Base-by-base conservation (phyloP, 768 basidiomycete species). In the Auriscalpium vulgare region DNA sequence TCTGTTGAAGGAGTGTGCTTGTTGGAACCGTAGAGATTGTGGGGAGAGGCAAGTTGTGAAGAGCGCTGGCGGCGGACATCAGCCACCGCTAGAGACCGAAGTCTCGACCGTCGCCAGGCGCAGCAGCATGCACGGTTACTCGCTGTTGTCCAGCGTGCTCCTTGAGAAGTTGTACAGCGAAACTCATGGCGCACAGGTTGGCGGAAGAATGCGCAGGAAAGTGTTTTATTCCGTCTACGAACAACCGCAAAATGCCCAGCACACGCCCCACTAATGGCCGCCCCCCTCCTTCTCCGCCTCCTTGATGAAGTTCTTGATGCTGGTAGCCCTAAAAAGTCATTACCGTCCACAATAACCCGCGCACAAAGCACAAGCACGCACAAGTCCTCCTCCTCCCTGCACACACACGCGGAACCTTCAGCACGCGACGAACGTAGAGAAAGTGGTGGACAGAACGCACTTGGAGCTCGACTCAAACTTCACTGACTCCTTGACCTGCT, bases 371-470 rank as follows among this genome's bases (percentile, higher is more conserved):
- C 37, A 43, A 44, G 62, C 68, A 82, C 81, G 70, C 74, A 92
- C 90, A 92, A 92, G 61, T 84, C 76, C 67, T 89, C 90, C 68
- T 93, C 91, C 69, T 92, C 88, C 59, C 88, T 91, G 64, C 17
- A 67, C 38, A 11, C 37, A 14, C 44, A 49, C 40, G 34, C 19
- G 23, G 51, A 37, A 56, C 58, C 50, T 52, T 50, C 35, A 50
- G 19, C 48, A 53, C 35, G 29, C 46, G 34, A 35, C 46, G 43
- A 37, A 61, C 49, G 17, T 16, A 54, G 17, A 43, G 21, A 34
- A 47, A 19, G 19, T 37, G 51, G 17, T 11, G 19, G 23, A 48
- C 43, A 29, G 16, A 45, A 46, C 85, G 67, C 68, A 87, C 89
- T 78, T 84, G 37, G 87, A 89, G 48, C 79, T 72, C 55, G 85